phyloP scores from a whole-genome alignment of 768 basidiomycete genomes.

The Podaxis sp. region DNA sequence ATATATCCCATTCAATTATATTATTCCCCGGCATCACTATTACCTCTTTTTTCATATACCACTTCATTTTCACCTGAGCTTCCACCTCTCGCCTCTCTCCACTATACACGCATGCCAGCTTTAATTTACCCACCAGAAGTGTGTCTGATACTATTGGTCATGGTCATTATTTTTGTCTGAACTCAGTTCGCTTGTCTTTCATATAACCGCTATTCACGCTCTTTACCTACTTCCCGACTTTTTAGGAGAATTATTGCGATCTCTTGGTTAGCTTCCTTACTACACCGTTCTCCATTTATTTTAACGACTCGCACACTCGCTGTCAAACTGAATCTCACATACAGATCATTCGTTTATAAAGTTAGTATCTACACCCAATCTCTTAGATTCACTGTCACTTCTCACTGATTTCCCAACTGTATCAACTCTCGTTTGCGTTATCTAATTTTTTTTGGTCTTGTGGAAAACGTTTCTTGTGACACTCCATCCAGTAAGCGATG shows the following conservation, averaged over 20 bases:
- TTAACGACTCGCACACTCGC: not conserved
- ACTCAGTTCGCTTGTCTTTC: not conserved
- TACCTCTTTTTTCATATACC: slow-evolving; percentile 22
- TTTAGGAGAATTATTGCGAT: not conserved
- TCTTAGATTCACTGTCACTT: slow-evolving; percentile 10
- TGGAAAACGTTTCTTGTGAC: not conserved
- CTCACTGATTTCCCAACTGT: slow-evolving; percentile 3
- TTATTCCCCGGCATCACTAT: slow-evolving; percentile 17
- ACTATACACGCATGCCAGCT: slow-evolving; percentile 17
- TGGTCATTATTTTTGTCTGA: slow-evolving; percentile 4
- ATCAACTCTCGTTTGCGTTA: slow-evolving; percentile 14
- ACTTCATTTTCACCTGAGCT: slow-evolving; percentile 20
- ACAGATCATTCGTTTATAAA: slow-evolving; percentile 8
- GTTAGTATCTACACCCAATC: slow-evolving; percentile 4
- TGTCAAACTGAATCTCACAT: not conserved
- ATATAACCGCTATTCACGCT: slow-evolving; percentile 6
- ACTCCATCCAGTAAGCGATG: not conserved
- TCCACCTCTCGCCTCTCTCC: slow-evolving; percentile 15
- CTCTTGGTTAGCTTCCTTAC: slow-evolving; percentile 1
- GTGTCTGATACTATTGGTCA: slow-evolving; percentile 3
- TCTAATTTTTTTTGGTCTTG: slow-evolving; percentile 2
- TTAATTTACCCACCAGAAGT: slow-evolving; percentile 1
- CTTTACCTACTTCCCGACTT: not conserved
- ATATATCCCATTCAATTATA: slow-evolving; percentile 24
- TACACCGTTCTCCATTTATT: not conserved